Conservation (phyloP, 2,329 filamentous ascomycete genomes). For the Rhynchosporium agropyri region DNA sequence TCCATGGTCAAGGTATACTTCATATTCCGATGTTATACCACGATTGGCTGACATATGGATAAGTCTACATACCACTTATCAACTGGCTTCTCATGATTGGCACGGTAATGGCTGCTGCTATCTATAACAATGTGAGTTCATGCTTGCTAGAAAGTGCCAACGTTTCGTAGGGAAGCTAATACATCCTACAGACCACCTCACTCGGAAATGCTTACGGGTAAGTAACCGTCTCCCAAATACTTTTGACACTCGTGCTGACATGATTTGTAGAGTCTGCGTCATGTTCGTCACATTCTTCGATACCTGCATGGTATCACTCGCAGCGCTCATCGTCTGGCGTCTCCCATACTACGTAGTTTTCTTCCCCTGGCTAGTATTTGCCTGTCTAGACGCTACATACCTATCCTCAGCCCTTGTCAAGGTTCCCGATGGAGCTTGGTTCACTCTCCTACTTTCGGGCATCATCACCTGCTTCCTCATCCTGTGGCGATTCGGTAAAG, state of each 20-base stretch:
- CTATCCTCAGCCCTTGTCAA: slow-evolving; percentile 71
- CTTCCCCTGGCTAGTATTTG: slow-evolving; percentile 63
- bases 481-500: slow-evolving; percentile 78
- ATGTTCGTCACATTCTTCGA: slow-evolving; percentile 79
- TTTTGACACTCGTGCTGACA: background rate
- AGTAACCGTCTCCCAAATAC: slow-evolving; percentile 37
- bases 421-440: slow-evolving; percentile 76
- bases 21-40: background rate
- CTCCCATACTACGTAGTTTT: slow-evolving; percentile 61
- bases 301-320: slow-evolving; percentile 72
- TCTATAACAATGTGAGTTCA: slow-evolving; percentile 66
- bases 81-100: slow-evolving; percentile 79
- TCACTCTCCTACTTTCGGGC: slow-evolving; percentile 66
- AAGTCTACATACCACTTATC: slow-evolving; percentile 69
- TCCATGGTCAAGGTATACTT: slow-evolving; percentile 62
- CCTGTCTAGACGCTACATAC: slow-evolving; percentile 67
- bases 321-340: slow-evolving; percentile 73
- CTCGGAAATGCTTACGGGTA: slow-evolving; percentile 62
- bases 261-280: slow-evolving; percentile 70
- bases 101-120: slow-evolving; percentile 69
- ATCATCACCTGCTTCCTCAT: slow-evolving; percentile 67
- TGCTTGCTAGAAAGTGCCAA: background rate
- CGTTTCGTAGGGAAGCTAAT: slow-evolving; percentile 6
- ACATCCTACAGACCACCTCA: slow-evolving; percentile 55
- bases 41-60: background rate